Evolutionary conservation across 2,329 filamentous ascomycete species (phyloP).

Genomic region (Monosporascus sp.): DNA sequence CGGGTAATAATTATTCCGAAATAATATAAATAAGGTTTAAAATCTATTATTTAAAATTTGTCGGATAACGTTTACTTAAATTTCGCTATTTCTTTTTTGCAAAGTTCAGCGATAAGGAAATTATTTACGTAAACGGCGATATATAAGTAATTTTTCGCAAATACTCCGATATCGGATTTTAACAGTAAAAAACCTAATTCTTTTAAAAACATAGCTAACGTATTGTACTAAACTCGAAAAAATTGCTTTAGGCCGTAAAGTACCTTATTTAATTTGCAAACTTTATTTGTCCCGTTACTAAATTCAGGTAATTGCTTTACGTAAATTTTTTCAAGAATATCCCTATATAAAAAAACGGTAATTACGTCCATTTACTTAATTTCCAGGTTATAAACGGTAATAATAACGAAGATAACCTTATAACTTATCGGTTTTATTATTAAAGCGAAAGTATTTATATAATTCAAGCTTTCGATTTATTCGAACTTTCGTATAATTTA

Average conservation of each 20-base stretch:
- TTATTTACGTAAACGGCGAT: too few relatives aligned
- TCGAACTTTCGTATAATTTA: not conserved
- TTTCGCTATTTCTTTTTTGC: constrained; percentile 6
- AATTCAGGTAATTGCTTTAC: constrained; percentile 3
- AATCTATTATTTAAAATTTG: constrained; percentile 8
- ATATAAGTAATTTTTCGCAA: too few relatives aligned
- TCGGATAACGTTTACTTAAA: constrained; percentile 4
- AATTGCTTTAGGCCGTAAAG: too few relatives aligned
- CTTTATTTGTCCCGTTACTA: constrained; percentile 6
- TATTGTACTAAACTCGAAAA: constrained; percentile 8
- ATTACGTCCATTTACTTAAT: constrained; percentile 10
- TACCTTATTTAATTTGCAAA: too few relatives aligned
- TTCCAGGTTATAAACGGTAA: constrained; percentile 3
- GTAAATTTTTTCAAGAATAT: too few relatives aligned
- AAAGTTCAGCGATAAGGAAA: constrained; percentile 3
- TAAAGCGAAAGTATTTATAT: constrained; percentile 6
- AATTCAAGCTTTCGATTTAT: not conserved
- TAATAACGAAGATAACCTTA: constrained; percentile 4
- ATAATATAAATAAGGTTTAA: constrained; percentile 5
- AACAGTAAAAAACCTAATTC: too few relatives aligned
- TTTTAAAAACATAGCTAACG: constrained; percentile 3
- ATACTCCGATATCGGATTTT: too few relatives aligned
- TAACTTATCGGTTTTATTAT: too few relatives aligned
- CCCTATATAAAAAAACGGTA: too few relatives aligned
- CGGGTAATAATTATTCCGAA: constrained; percentile 3